These are phyloP conservation scores for Aspergillus terreus DNA, from an alignment of 2,329 filamentous ascomycete genomes.

Conservation along the genomic window DNA sequence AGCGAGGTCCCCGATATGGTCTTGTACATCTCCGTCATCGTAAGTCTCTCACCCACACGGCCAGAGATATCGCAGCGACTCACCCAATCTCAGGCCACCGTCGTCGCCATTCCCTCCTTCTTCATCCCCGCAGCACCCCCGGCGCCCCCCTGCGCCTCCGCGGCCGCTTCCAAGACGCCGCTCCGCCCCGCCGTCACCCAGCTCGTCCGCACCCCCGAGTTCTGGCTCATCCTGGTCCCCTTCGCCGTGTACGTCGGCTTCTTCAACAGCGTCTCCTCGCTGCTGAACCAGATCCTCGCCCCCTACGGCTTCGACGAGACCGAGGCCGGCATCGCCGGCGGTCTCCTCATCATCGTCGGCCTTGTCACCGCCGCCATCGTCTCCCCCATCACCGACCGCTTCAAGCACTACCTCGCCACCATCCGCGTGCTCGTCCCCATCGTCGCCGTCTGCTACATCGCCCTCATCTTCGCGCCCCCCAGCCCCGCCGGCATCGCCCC, in stretches of 20 bases:
- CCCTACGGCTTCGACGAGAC: slow-evolving; percentile 83
- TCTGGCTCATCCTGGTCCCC: slow-evolving; percentile 77
- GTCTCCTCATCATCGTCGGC: slow-evolving; percentile 82
- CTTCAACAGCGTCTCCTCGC: slow-evolving; percentile 87
- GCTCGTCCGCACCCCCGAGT: slow-evolving; percentile 61
- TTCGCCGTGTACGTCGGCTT: slow-evolving; percentile 82
- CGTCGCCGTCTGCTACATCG: slow-evolving; percentile 68
- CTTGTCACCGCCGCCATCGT: slow-evolving; percentile 71
- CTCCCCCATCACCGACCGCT: slow-evolving; percentile 79
- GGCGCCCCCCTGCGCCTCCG: slow-evolving; percentile 69
- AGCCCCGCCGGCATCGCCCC: slow-evolving; percentile 49
- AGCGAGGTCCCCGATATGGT: slow-evolving; percentile 74
- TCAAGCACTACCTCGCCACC: slow-evolving; percentile 70
- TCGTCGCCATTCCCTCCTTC: slow-evolving; percentile 69
- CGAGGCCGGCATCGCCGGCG: slow-evolving; percentile 85
- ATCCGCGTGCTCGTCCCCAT: slow-evolving; percentile 74
- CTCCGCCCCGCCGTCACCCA: slow-evolving; percentile 51
- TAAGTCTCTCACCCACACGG: slow-evolving; percentile 41
- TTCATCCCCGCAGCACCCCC: slow-evolving; percentile 76
- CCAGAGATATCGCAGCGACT: background rate
- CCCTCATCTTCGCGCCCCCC: slow-evolving; percentile 74
- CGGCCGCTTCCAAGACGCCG: slow-evolving; percentile 53
- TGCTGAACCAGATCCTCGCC: slow-evolving; percentile 83
- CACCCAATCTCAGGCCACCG: slow-evolving; percentile 48
- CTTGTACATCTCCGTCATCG: slow-evolving; percentile 78